Conservation (phyloP, 1,284 basidiomycete genomes). For the Heliocybe sulcata region DNA sequence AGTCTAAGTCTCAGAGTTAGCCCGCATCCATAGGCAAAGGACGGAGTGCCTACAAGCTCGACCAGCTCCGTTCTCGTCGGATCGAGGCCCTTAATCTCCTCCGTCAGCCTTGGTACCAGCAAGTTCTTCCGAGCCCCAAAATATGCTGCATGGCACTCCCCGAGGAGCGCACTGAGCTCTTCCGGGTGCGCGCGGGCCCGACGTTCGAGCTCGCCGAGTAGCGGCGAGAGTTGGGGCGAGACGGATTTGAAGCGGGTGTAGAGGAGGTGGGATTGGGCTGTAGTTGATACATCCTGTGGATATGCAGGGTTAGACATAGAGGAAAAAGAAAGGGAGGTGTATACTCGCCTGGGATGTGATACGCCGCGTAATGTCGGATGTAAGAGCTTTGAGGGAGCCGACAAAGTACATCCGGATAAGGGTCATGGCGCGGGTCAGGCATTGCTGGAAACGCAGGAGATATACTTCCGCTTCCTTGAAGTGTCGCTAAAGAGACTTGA, state of each 20-base stretch:
- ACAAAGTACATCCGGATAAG: slow-evolving; percentile 94
- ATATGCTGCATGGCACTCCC: slow-evolving; percentile 83
- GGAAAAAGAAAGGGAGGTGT: neutral
- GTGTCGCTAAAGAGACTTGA: slow-evolving; percentile 50
- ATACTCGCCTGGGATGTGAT: slow-evolving; percentile 60
- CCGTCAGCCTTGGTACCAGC: slow-evolving; percentile 61
- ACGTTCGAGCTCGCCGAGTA: slow-evolving; percentile 80
- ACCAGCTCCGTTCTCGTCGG: slow-evolving; percentile 76
- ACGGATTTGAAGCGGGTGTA: slow-evolving; percentile 83
- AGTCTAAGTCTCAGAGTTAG: slow-evolving; percentile 41
- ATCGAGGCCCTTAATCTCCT: slow-evolving; percentile 80
- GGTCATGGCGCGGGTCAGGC: slow-evolving; percentile 93
- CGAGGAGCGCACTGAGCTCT: slow-evolving; percentile 69
- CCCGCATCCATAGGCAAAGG: neutral
- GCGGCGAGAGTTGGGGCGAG: slow-evolving; percentile 63
- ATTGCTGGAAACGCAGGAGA: slow-evolving; percentile 89
- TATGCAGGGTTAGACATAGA: slow-evolving; percentile 2
- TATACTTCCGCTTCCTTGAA: slow-evolving; percentile 90
- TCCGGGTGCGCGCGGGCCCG: slow-evolving; percentile 66
- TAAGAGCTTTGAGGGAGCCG: slow-evolving; percentile 68
- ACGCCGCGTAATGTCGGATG: slow-evolving; percentile 66
- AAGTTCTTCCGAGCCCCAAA: slow-evolving; percentile 66
- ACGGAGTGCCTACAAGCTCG: slow-evolving; percentile 56
- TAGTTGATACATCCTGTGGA: slow-evolving; percentile 71
- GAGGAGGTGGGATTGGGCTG: slow-evolving; percentile 77